A percentile compares a stretch with the other conserved stretches of the same genome.
Evolutionary conservation across 257 asterid genomes (phyloP).

Genomic region (Solanum okadae): DNA sequence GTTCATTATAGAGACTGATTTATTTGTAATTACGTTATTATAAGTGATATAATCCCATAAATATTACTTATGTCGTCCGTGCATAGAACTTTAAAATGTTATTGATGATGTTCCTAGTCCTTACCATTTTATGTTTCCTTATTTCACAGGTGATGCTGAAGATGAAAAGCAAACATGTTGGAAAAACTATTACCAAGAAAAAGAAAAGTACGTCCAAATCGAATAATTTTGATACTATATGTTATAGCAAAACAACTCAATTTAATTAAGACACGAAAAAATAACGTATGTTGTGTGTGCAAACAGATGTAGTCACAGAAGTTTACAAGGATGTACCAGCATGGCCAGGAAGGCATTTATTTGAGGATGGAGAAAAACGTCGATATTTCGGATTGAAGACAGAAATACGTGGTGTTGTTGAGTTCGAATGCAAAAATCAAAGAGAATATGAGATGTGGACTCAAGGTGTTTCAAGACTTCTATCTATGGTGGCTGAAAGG

Average conservation of each 20-base stretch:
- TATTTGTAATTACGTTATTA: too few species aligned
- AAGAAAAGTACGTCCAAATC: constrained; percentile 53
- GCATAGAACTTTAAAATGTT: background rate
- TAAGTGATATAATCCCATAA: too few species aligned
- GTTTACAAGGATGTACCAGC: constrained; percentile 74
- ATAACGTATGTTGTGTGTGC: background rate
- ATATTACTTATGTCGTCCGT: background rate
- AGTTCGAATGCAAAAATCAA: constrained; percentile 40
- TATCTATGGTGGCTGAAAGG: constrained; percentile 28
- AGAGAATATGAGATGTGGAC: constrained; percentile 46
- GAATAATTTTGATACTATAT: background rate
- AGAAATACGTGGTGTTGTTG: constrained; percentile 57
- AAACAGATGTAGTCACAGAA: constrained; percentile 74
- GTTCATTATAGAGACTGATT: too few species aligned
- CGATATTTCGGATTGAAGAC: constrained; percentile 85
- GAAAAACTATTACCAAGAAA: constrained; percentile 81
- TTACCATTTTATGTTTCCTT: background rate
- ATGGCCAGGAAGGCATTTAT: constrained; percentile 96
- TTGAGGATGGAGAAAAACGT: constrained; percentile 88
- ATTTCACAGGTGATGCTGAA: constrained; percentile 78
- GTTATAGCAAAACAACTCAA: background rate
- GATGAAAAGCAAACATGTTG: constrained; percentile 95
- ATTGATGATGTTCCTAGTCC: background rate
- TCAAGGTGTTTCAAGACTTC: constrained; percentile 41
- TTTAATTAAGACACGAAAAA: background rate